Evolutionary conservation across 495 filamentous ascomycete genomes (phyloP).

Genomic region (Lichenothelia convexa): DNA sequence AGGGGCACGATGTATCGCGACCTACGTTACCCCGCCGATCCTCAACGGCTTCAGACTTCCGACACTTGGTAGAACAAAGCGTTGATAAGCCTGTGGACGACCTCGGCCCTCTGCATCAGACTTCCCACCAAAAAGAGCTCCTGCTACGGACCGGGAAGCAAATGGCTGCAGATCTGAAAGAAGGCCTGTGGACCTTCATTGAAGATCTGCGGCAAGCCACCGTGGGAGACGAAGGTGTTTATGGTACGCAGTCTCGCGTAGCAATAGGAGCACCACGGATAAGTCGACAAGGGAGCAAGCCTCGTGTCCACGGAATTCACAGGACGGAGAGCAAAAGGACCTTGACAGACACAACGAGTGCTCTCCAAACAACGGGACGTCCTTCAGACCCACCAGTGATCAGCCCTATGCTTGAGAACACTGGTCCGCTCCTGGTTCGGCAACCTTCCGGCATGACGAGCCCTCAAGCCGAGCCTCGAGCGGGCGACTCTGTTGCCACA

Average conservation of each 20-base stretch:
- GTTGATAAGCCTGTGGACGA: conserved; percentile 12
- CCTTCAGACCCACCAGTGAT: too few relatives aligned
- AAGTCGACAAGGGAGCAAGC: conserved; percentile 21
- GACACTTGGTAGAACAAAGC: conserved; percentile 12
- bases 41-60: conserved; percentile 16
- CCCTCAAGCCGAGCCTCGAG: too few relatives aligned
- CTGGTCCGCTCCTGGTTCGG: conserved; percentile 1
- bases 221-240: conserved; percentile 76
- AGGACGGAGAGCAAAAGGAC: conserved; percentile 5
- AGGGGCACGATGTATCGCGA: conserved; percentile 1
- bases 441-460: too few relatives aligned
- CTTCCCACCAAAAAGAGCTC: conserved; percentile 27
- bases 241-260: conserved; percentile 30
- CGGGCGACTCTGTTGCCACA: not conserved
- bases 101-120: conserved; percentile 19
- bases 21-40: conserved; percentile 8
- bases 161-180: conserved; percentile 74
- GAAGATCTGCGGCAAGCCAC: conserved; percentile 91
- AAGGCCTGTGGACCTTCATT: conserved; percentile 90
- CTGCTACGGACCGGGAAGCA: conserved; percentile 57
- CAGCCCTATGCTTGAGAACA: too few relatives aligned
- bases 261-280: conserved; percentile 19
- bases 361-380: not conserved
- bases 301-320: conserved; percentile 2
- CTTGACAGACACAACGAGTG: not conserved